A percentile compares a stretch with the other conserved stretches of the same genome.
phyloP scores from a whole-genome alignment of 1,284 basidiomycete species.

The Ganoderma meredithae region DNA sequence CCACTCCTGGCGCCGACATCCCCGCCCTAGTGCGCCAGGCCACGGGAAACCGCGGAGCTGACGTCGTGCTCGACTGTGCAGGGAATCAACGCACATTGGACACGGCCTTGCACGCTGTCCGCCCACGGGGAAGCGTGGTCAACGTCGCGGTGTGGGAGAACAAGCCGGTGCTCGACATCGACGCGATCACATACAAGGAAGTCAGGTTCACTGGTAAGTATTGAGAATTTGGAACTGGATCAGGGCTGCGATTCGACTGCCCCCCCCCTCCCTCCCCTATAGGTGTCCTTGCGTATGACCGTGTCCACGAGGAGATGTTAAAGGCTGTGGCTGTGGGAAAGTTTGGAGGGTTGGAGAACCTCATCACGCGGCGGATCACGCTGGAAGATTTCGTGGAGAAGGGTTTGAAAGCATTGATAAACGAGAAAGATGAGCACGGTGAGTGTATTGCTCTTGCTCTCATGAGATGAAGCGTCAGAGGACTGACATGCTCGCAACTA shows the following conservation, averaged over 20 bases:
- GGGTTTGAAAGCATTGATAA: slow-evolving; percentile 41
- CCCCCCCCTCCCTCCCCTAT: no score
- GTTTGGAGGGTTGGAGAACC: slow-evolving; percentile 37
- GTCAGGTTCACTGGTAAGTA: slow-evolving; percentile 35
- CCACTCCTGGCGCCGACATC: slow-evolving; percentile 27
- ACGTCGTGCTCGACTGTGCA: slow-evolving; percentile 45
- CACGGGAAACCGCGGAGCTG: slow-evolving; percentile 39
- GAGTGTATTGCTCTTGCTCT: slow-evolving; percentile 4
- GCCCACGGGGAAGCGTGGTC: slow-evolving; percentile 39
- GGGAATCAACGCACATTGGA: slow-evolving; percentile 40
- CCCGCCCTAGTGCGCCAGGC: slow-evolving; percentile 30
- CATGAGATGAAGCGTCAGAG: neutral
- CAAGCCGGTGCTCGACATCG: slow-evolving; percentile 38
- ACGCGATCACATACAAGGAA: slow-evolving; percentile 40
- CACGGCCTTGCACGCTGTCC: slow-evolving; percentile 37
- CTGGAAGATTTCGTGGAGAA: slow-evolving; percentile 43
- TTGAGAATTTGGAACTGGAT: neutral
- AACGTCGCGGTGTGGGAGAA: slow-evolving; percentile 43
- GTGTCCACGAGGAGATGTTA: slow-evolving; percentile 39
- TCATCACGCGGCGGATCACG: slow-evolving; percentile 41
- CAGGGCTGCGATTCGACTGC: neutral
- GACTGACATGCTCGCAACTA: neutral
- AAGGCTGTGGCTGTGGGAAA: slow-evolving; percentile 39
- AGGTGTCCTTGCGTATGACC: slow-evolving; percentile 28
- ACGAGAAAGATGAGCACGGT: slow-evolving; percentile 44